phyloP scores from a whole-genome alignment of 495 filamentous ascomycete species.

The Letharia lupina region DNA sequence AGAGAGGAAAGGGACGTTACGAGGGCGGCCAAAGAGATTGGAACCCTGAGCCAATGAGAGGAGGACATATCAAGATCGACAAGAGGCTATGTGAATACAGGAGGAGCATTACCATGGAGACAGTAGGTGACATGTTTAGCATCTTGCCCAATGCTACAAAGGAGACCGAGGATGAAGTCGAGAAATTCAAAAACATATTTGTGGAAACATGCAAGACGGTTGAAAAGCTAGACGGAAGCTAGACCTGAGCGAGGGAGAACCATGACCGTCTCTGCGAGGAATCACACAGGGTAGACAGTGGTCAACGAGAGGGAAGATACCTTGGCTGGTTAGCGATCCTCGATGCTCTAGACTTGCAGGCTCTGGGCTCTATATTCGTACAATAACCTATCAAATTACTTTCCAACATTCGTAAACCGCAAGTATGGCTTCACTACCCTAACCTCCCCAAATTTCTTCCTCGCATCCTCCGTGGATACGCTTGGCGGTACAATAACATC shows the following conservation, averaged over 20 bases:
- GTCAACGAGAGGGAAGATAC: not conserved
- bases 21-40: too few species aligned
- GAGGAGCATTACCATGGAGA: too few species aligned
- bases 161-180: not conserved
- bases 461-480: slow-evolving; percentile 54
- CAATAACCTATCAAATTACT: slow-evolving; percentile 6
- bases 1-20: too few species aligned
- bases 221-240: not conserved
- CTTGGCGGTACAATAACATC: slow-evolving; percentile 61
- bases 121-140: not conserved
- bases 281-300: not conserved
- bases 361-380: not conserved
- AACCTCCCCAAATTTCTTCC: slow-evolving; percentile 59
- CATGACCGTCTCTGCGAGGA: not conserved
- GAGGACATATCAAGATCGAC: not conserved
- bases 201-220: not conserved
- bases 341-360: too few species aligned
- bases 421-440: slow-evolving; percentile 52
- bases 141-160: not conserved
- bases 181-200: not conserved
- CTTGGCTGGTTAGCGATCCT: not conserved
- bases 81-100: not conserved
- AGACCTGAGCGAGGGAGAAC: not conserved
- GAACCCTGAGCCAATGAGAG: too few species aligned
- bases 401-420: slow-evolving; percentile 30